These are phyloP conservation scores for Thermothelomyces thermophilus DNA, from an alignment of 2,329 filamentous ascomycete genomes.

Conservation along the genomic window DNA sequence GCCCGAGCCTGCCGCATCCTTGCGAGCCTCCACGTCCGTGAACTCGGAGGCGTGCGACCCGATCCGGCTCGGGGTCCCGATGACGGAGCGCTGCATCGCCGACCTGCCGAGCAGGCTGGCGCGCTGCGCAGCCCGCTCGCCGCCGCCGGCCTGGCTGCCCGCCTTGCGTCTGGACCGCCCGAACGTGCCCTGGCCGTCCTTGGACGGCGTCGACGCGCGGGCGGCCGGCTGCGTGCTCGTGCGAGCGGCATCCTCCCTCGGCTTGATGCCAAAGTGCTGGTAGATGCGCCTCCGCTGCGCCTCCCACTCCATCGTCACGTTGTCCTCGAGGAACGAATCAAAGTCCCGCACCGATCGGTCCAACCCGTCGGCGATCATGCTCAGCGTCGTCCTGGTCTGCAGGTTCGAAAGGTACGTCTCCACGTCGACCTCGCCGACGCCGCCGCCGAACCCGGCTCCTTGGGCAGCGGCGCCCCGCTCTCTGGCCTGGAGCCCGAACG, in stretches of 20 bases:
- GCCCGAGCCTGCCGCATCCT: conserved; percentile 40
- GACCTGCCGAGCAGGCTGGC: conserved; percentile 59
- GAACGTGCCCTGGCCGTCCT: conserved; percentile 50
- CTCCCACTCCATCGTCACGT: conserved; percentile 93
- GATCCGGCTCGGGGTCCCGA: conserved; percentile 68
- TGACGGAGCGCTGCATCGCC: conserved; percentile 73
- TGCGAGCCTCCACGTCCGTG: conserved; percentile 58
- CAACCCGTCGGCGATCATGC: conserved; percentile 86
- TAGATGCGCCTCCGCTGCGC: conserved; percentile 89
- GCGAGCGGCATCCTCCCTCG: conserved; percentile 40
- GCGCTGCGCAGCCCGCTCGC: conserved; percentile 30
- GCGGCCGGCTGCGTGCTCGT: conserved; percentile 10
- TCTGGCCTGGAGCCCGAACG: conserved; percentile 55
- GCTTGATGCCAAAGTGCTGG: conserved; percentile 86
- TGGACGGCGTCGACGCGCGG: conserved; percentile 30
- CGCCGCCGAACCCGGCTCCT: conserved; percentile 26
- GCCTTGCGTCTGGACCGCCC: conserved; percentile 52
- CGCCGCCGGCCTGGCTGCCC: conserved; percentile 26
- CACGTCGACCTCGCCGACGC: conserved; percentile 55
- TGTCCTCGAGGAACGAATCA: conserved; percentile 88
- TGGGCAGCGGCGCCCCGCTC: conserved; percentile 23
- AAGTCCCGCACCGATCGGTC: conserved; percentile 87
- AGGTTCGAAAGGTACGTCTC: conserved; percentile 77
- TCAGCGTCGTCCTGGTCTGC: conserved; percentile 83
- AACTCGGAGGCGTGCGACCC: conserved; percentile 60